Base-by-base conservation (phyloP, 345 rosid species). In the Excoecaria agallocha region DNA sequence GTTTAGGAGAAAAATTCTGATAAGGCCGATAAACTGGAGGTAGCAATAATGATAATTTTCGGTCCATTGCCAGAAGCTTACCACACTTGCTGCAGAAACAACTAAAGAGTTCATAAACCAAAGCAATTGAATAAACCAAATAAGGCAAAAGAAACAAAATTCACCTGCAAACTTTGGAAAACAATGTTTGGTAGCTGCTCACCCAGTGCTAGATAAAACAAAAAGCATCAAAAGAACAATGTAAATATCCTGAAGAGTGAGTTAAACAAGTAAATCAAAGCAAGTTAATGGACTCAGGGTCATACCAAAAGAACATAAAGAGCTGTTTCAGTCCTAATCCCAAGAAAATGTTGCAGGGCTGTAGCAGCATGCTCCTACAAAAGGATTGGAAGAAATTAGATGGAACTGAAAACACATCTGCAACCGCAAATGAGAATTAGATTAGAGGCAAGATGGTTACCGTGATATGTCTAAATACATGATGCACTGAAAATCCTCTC, bases 331-430 rank as follows among this genome's bases (percentile, higher is more conserved):
- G 84, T 74, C 80, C 79, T 73, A 62, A 78, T 76, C 55, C 94
- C 89, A 8, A 87, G 89, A 58, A 94, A 91, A 87, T 86, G 92
- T 63, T 91, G 96, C 82, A 92, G 79, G 13, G 89, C 98, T 54
- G 78, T 82, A 68, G 82, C 79, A 67, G 97, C 97, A 86, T 92
- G 93, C 85, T 89, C 96, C 98, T 90, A 86, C 65, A 79, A 77
- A 68, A 52, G 39, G 59, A 54, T 57, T 30, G 15, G 56, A 49
- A 74, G 35, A 30, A 61, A 66, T 12, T 74, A 56, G 74, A 70
- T 70, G 60, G 50, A 74, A 51, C 9, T 43, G 35, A 66, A 63
- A 67, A 68, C 15, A 30, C 54, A 4, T 45, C 59, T 60, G 55
- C 67, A 25, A 49, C 13, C 37, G 6, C 50, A 73, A 63, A 8